Conservation (phyloP, 768 basidiomycete species). For the Tremella fuciformis region DNA sequence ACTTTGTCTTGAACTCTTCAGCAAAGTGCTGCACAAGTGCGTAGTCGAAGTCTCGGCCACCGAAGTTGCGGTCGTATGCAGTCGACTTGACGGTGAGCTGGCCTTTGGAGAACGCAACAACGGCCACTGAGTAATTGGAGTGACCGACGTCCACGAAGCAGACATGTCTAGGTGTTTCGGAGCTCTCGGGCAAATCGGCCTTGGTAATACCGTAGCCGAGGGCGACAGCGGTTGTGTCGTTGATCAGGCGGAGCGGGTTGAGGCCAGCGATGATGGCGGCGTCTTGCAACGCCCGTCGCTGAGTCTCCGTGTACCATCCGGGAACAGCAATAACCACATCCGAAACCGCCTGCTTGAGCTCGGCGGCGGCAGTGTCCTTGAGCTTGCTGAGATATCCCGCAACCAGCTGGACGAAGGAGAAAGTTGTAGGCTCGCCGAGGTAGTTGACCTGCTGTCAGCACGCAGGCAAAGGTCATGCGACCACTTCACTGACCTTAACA, state of each 20-base stretch:
- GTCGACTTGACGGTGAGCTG: conserved; percentile 80
- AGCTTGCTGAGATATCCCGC: conserved; percentile 87
- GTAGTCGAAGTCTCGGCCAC: conserved; percentile 93
- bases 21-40: conserved; percentile 86
- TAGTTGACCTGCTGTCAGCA: conserved; percentile 68
- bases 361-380: conserved; percentile 75
- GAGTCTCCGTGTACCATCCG: conserved; percentile 92
- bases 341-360: conserved; percentile 80
- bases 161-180: conserved; percentile 77
- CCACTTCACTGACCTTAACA: conserved; percentile 65
- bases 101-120: conserved; percentile 92
- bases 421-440: conserved; percentile 72
- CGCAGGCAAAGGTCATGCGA: not conserved
- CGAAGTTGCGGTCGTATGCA: conserved; percentile 88
- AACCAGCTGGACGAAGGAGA: conserved; percentile 87
- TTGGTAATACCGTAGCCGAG: conserved; percentile 99
- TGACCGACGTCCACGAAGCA: conserved; percentile 96
- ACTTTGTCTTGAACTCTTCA: conserved; percentile 88
- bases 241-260: conserved; percentile 89
- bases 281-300: conserved; percentile 83
- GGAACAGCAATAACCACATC: conserved; percentile 96
- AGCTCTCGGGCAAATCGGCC: conserved; percentile 78
- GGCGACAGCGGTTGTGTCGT: conserved; percentile 92
- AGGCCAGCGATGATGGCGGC: conserved; percentile 86
- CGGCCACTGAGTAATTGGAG: conserved; percentile 77